Conservation (phyloP, 140 eudicot species). For the Flaveria floridana region DNA sequence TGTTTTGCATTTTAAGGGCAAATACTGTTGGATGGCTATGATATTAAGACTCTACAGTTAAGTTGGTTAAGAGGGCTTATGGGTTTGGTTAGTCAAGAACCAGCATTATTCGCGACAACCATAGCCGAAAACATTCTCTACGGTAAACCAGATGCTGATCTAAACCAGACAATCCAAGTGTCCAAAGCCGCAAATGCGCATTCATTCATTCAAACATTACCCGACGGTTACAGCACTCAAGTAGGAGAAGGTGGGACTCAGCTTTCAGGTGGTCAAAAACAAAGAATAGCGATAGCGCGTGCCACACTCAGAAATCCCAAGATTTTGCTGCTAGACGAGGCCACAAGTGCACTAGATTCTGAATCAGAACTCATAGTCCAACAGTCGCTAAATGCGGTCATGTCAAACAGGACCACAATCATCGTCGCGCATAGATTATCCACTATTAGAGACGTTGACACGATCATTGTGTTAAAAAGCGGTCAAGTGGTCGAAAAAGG, state of each 20-base stretch:
- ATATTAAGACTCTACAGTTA: constrained; percentile 48
- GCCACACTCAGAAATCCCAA: constrained; percentile 75
- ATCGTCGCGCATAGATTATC: constrained; percentile 75
- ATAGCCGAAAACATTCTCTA: constrained; percentile 71
- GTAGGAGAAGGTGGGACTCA: constrained; percentile 91
- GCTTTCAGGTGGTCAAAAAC: constrained; percentile 90
- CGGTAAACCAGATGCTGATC: constrained; percentile 58
- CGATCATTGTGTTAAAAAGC: constrained; percentile 54
- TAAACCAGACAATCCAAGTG: constrained; percentile 50
- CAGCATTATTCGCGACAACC: constrained; percentile 71
- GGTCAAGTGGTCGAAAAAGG: constrained; percentile 71
- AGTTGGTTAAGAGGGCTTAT: constrained; percentile 81
- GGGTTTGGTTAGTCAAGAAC: constrained; percentile 91
- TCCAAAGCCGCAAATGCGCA: constrained; percentile 76
- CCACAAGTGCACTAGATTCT: constrained; percentile 86
- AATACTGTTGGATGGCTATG: constrained; percentile 69
- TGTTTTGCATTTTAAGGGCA: constrained; percentile 37
- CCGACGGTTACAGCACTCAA: constrained; percentile 72
- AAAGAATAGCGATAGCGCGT: constrained; percentile 79
- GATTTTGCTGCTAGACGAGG: constrained; percentile 75
- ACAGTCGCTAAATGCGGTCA: constrained; percentile 53
- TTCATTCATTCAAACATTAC: constrained; percentile 55
- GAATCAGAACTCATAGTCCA: constrained; percentile 75
- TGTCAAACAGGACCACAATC: constrained; percentile 67
- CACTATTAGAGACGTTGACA: constrained; percentile 60